Base-by-base conservation (phyloP, 1,284 basidiomycete species). In the Butyriboletus appendiculatus region DNA sequence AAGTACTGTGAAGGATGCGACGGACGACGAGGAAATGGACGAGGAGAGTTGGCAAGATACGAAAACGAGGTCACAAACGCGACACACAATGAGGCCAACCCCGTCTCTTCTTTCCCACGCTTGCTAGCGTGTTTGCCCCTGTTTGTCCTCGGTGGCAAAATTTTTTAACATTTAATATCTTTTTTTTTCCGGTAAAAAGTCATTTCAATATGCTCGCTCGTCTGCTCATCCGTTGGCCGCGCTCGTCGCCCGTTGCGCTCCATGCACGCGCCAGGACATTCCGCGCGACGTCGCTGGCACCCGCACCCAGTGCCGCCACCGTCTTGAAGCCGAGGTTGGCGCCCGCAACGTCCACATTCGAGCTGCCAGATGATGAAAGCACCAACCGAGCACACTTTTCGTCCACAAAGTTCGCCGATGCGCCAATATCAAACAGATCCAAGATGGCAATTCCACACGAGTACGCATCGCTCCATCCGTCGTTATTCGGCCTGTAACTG, bases 401-500 rank as follows among this genome's bases (percentile, higher is more conserved):
- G 30, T 55, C 65, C 1, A 48, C 48, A 22, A 66, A 33, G 43
- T 68, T 68, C 37, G 53, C 53, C 24, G 69, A 68, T 45, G 69
- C 67, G 18, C 53, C 70, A 9, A 70, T 68, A 54, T 68, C 66
- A 35, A 26, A 30, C 35, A 63, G 53, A 14, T 74, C 74, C 11
- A 78, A 76, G 59, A 58, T 52, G 49, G 72, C 70, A 1, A 75
- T 79, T 30, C 64, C 63, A 55, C 73, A 79, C 55, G 73, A 79
- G 71, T 77, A 60, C 51, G 75, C 61, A 48, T 24, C 18, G 26
- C 46, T 52, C 39, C 33, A 26, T 49, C 48, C 30, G 20, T 55
- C 18, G 47, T 33, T 38, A 14, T 45, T 41, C 18, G 43, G 37
- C 40, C 37, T 2, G 45, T 48, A 22, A 45, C 40, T 52, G 45